A percentile compares a stretch with the other conserved stretches of the same genome.
Evolutionary conservation across 1,284 basidiomycete genomes (phyloP).

Genomic region (Malassezia furfur): DNA sequence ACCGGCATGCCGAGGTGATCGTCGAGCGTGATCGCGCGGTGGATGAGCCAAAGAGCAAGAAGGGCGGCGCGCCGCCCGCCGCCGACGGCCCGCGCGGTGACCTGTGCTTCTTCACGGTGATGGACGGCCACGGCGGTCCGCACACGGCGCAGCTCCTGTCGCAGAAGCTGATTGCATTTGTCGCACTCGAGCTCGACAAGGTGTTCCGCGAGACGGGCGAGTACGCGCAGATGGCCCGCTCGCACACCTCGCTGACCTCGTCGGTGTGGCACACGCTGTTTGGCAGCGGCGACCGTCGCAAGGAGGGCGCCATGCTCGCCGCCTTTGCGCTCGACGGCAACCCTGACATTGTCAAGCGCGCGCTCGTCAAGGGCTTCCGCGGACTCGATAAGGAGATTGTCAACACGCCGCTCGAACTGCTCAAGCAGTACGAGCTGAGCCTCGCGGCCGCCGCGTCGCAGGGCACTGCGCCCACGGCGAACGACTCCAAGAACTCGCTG

Average conservation of each 20-base stretch:
- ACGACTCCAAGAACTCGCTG: slow-evolving; percentile 22
- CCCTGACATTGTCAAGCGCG: slow-evolving; percentile 59
- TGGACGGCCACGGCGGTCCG: slow-evolving; percentile 82
- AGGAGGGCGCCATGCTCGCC: slow-evolving; percentile 10
- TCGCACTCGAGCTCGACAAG: slow-evolving; percentile 64
- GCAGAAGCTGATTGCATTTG: slow-evolving; percentile 73
- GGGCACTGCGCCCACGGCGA: neutral
- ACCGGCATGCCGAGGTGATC: slow-evolving; percentile 43
- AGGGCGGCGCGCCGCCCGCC: neutral
- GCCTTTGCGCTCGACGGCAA: slow-evolving; percentile 52
- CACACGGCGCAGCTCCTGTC: slow-evolving; percentile 78
- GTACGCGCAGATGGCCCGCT: slow-evolving; percentile 39
- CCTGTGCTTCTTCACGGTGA: slow-evolving; percentile 64
- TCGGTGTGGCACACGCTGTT: slow-evolving; percentile 41
- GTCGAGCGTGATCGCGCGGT: slow-evolving; percentile 40
- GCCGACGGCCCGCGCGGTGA: slow-evolving; percentile 22
- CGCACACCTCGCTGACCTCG: slow-evolving; percentile 35
- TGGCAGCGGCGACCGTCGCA: slow-evolving; percentile 14
- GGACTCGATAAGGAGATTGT: slow-evolving; percentile 70
- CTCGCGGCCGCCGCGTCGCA: slow-evolving; percentile 15
- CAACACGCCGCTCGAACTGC: slow-evolving; percentile 62
- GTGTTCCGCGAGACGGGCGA: slow-evolving; percentile 50
- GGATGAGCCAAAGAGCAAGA: slow-evolving; percentile 6
- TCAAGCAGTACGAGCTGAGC: slow-evolving; percentile 52
- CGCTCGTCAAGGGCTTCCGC: slow-evolving; percentile 68